A percentile compares a stretch with the other conserved stretches of the same genome.
These are phyloP conservation scores for Ophioceras dolichostomum DNA, from an alignment of 2,329 filamentous ascomycete species.

Conservation along the genomic window DNA sequence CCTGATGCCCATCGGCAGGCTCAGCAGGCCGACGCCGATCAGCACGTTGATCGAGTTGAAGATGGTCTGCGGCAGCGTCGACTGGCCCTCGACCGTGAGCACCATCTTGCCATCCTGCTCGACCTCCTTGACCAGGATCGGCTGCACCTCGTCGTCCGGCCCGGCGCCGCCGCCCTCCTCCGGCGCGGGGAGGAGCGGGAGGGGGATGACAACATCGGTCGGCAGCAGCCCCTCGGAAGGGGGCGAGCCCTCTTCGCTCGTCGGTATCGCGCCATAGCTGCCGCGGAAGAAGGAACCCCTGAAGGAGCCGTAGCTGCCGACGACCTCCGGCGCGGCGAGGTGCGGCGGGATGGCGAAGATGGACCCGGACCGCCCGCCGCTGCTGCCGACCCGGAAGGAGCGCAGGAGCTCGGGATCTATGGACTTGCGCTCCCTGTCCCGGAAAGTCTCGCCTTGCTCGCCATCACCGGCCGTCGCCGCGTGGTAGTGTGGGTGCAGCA, in stretches of 20 bases:
- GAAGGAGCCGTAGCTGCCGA: conserved; percentile 56
- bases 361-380: conserved; percentile 20
- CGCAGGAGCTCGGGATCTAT: conserved; percentile 25
- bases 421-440: conserved; percentile 33
- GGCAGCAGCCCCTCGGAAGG: background rate
- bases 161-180: too few relatives aligned
- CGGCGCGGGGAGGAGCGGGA: too few relatives aligned
- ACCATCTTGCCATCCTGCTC: conserved; percentile 81
- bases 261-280: conserved; percentile 49
- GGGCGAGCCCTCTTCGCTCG: conserved; percentile 11
- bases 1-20: conserved; percentile 75
- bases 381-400: conserved; percentile 17
- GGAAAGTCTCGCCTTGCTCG: conserved; percentile 14
- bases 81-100: conserved; percentile 78
- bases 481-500: too few relatives aligned
- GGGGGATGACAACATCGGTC: background rate
- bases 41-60: conserved; percentile 95
- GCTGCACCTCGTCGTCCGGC: conserved; percentile 22
- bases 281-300: background rate
- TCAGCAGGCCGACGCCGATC: conserved; percentile 81
- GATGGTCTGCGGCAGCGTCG: conserved; percentile 88
- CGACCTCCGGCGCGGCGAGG: conserved; percentile 55
- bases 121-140: conserved; percentile 74
- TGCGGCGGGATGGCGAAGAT: conserved; percentile 48
- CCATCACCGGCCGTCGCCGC: background rate